A percentile compares a stretch with the other conserved stretches of the same genome.
Evolutionary conservation across 345 rosid genomes (phyloP).

Genomic region (Salix viminalis): DNA sequence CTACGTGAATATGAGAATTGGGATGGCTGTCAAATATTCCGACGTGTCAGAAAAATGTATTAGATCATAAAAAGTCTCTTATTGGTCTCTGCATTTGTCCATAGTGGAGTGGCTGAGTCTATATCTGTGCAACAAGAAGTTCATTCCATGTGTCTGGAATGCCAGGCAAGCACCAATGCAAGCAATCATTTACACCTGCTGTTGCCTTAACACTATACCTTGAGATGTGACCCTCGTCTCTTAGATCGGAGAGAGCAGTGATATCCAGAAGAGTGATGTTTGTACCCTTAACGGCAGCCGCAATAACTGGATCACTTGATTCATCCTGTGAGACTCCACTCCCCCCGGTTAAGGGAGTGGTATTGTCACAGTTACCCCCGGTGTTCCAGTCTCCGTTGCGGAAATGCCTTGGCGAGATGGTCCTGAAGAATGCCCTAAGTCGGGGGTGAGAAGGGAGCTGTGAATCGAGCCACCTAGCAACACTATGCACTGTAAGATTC

Average conservation of each 20-base stretch:
- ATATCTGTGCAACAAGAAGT: slow-evolving; percentile 13
- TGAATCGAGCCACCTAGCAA: slow-evolving; percentile 47
- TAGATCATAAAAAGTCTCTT: not conserved
- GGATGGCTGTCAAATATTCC: not conserved
- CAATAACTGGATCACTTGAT: slow-evolving; percentile 18
- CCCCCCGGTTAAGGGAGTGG: slow-evolving; percentile 39
- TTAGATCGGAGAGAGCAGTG: slow-evolving; percentile 24
- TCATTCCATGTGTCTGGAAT: slow-evolving; percentile 27
- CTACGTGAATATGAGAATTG: not conserved
- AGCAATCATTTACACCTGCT: slow-evolving; percentile 59
- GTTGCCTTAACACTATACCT: slow-evolving; percentile 43
- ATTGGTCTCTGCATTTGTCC: not conserved
- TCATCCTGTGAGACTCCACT: slow-evolving; percentile 28
- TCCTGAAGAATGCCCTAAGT: slow-evolving; percentile 42
- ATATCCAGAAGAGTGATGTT: slow-evolving; percentile 24
- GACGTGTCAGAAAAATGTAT: not conserved
- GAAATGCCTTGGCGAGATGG: slow-evolving; percentile 46
- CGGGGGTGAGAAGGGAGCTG: slow-evolving; percentile 33
- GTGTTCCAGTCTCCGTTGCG: slow-evolving; percentile 50
- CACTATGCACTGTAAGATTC: slow-evolving; percentile 42
- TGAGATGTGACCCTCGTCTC: slow-evolving; percentile 30
- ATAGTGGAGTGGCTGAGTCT: not conserved
- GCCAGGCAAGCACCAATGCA: slow-evolving; percentile 89
- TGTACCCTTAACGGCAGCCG: slow-evolving; percentile 20
- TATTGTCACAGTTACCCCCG: slow-evolving; percentile 44